Base-by-base conservation (phyloP, 495 filamentous ascomycete species). In the Penicillium bialowiezense region DNA sequence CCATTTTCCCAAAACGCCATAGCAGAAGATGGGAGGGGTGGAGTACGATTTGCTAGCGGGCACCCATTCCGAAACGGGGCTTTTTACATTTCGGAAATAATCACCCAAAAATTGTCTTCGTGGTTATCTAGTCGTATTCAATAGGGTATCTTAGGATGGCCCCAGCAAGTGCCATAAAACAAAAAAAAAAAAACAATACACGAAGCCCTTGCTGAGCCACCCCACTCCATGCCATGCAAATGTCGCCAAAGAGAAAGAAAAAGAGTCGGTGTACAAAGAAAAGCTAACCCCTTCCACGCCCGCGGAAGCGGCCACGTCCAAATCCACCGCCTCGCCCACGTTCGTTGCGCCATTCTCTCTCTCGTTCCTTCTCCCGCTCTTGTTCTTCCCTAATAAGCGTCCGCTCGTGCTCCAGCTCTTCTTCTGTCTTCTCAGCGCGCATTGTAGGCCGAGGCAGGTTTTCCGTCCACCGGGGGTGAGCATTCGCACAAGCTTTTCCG, bases 391-490 rank as follows among this genome's bases (percentile, higher is more conserved):
- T 74, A 58, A 65, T 74, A 68, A 73, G 82, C 65, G 62, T 70
- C 62, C 69, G 78, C 62, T 69, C 80, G 29, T 57, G 77, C 72
- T 83, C 82, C 23, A 78, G 55, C 63, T 85, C 79, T 62, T 85
- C 79, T 62, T 81, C 84, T 7, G 71, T 75, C 68, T 82, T 83
- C 58, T 79, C 75, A 2, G 78, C 71, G 41, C 72, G 81, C 12
- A 87, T 79, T 23, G 82, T 80, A 5, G 91, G 90, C 58, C 81
- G 83, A 54, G 85, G 82, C 50, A 97, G 76, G 18, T 88, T 81
- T 45, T 77, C 74, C 7, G 73, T 67, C 87, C 89, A 97, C 23
- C 81, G 72, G 8, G 91, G 81, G 70, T 98, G 93, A 3, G 89
- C 88, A 23, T 91, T 84, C 60, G 82, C 80, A 64, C 95, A 97